phyloP scores from a whole-genome alignment of 2,329 filamentous ascomycete species.

The Pseudonectria foliicola region DNA sequence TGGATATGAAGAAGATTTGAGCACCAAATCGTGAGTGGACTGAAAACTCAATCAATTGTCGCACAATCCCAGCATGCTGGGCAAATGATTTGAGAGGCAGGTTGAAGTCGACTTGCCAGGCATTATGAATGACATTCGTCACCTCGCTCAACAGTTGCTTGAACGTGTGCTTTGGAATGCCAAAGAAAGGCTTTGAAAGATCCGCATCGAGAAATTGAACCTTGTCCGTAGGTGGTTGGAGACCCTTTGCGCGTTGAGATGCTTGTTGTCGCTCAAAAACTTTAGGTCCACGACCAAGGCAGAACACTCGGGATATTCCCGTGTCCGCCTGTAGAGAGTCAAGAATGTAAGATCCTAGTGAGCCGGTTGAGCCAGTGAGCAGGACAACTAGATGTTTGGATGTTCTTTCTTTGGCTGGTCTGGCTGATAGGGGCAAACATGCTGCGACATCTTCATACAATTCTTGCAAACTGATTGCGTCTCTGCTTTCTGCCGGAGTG shows the following conservation, averaged over 20 bases:
- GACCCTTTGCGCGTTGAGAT: not conserved
- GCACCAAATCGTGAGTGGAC: conserved; percentile 27
- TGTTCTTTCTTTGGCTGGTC: not conserved
- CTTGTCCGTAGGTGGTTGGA: not conserved
- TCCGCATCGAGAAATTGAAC: conserved; percentile 1
- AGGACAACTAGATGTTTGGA: conserved; percentile 39
- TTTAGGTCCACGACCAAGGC: conserved; percentile 1
- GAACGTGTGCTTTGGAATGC: conserved; percentile 14
- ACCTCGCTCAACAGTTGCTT: conserved; percentile 29
- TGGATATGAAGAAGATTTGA: conserved; percentile 37
- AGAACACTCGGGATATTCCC: not conserved
- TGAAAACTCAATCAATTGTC: conserved; percentile 40
- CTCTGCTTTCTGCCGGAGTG: no score
- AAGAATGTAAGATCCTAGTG: conserved; percentile 67
- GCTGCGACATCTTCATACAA: no score
- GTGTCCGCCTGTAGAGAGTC: conserved; percentile 5
- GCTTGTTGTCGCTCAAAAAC: not conserved
- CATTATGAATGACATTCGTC: conserved; percentile 46
- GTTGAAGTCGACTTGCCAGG: conserved; percentile 45
- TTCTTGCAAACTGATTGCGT: no score
- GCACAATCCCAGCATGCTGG: conserved; percentile 41
- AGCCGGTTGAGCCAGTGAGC: conserved; percentile 78
- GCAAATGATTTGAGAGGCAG: conserved; percentile 42
- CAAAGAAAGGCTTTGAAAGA: not conserved
- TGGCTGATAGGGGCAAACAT: not conserved